Percentiles rank a stretch among this genome's conserved stretches.
Evolutionary conservation across 768 basidiomycete genomes (phyloP).

Genomic region (Podaxis sp.): DNA sequence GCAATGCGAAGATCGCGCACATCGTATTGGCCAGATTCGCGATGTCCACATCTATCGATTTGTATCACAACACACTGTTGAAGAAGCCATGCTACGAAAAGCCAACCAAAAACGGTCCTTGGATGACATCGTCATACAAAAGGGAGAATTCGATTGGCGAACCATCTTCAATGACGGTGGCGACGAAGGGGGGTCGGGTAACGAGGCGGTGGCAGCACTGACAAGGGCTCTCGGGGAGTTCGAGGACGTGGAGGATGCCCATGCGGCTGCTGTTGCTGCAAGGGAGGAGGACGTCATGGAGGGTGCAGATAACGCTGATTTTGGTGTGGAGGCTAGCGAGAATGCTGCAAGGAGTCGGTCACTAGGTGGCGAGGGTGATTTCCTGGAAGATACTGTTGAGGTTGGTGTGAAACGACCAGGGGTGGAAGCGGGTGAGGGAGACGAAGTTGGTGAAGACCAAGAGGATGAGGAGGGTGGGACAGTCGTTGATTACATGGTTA

Average conservation of each 20-base stretch:
- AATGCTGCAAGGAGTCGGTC: conserved; percentile 8
- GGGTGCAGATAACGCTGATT: conserved; percentile 79
- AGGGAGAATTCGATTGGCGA: conserved; percentile 94
- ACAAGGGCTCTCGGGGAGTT: conserved; percentile 77
- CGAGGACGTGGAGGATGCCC: conserved; percentile 85
- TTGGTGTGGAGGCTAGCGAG: conserved; percentile 35
- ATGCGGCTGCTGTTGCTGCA: conserved; percentile 74
- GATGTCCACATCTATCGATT: conserved; percentile 97
- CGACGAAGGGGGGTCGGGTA: neutral
- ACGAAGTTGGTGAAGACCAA: conserved; percentile 33
- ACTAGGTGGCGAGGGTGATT: neutral
- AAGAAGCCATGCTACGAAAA: conserved; percentile 94
- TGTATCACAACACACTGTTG: conserved; percentile 84
- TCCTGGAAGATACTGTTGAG: conserved; percentile 1
- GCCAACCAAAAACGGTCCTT: conserved; percentile 96
- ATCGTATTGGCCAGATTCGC: conserved; percentile 96
- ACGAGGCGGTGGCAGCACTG: conserved; percentile 38
- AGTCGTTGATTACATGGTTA: conserved; percentile 82
- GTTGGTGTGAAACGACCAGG: conserved; percentile 24
- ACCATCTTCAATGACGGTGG: conserved; percentile 62
- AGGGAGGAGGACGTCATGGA: conserved; percentile 67
- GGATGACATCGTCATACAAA: conserved; percentile 88
- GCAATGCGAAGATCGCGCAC: conserved; percentile 94
- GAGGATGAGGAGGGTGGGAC: conserved; percentile 61
- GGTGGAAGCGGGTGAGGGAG: conserved; percentile 19